Base-by-base conservation (phyloP, 805 yeast species). In the Scheffersomyces lignosus region DNA sequence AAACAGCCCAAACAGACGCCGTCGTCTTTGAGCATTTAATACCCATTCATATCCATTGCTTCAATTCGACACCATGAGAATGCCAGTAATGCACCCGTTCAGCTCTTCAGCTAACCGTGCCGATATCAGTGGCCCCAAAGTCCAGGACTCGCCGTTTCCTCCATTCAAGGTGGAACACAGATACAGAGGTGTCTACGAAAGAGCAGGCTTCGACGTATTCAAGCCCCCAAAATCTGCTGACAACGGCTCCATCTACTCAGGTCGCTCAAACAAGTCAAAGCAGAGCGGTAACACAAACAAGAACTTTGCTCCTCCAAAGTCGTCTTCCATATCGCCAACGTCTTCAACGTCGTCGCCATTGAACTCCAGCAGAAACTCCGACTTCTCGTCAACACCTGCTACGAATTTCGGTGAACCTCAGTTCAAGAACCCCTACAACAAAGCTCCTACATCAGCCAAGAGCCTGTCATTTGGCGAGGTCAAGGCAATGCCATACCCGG, bases 201-300 rank as follows among this genome's bases (percentile, higher is more conserved):
- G 93, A 47, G 93, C 93, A 0, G 95, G 95, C 0, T 86, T 86
- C 50, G 93, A 85, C 27, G 66, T 69, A 12, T 15, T 7, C 9
- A 27, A 27, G 9, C 16, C 15, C 12, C 16, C 29, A 6, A 27
- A 27, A 9, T 27, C 29, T 27, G 16, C 16, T n/a, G 29, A 30
- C 5, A 30, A 15, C 5, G 26, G 33, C 16, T 22, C 25, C 15
- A 5, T n/a, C 6, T 22, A 18, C n/a, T 18, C 13, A 16, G 33
- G 29, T 44, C 49, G 6, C 20, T 43, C 15, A 30, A 31, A 12
- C 38, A 25, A 31, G 20, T 33, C 25, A 22, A 26, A 26, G 29
- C 6, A 26, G 13, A 26, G 15, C 15, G 29, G 7, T 26, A 26
- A n/a, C 6, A 12, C 13, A 13, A 14, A 8, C 13, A n/a, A n/a